Base-by-base conservation (phyloP, 2,329 filamentous ascomycete species). In the Neonectria sp. region DNA sequence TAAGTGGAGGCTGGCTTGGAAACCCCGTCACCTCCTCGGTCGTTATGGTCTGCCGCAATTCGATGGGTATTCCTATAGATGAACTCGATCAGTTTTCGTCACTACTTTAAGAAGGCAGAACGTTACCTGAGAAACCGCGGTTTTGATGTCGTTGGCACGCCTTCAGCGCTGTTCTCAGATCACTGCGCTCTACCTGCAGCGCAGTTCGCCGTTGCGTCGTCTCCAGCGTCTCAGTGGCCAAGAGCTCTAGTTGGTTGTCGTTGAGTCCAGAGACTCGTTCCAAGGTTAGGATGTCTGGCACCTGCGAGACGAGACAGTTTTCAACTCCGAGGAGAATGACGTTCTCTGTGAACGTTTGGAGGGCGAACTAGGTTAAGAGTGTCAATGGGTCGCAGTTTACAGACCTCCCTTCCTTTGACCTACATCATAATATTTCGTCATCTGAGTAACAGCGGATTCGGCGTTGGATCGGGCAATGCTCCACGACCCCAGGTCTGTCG, bases 321-420 rank as follows among this genome's bases (percentile, higher is more conserved):
- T 63, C 61, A 9, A 53, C 37, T 15, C 43, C 61, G 13, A 63
- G 61, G 3, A 52, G 17, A n/a, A 52, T 64, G 33, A 59, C 61
- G 33, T 64, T 64, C n/a, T 64, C 61, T 6, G 55, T 59, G 11
- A 64, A 64, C 33, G 46, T 64, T 37, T 52, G 55, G 11, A 64
- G 48, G 2, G 61, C 15, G 11, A 35, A 45, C 61, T 64, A 1
- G 2, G 35, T 1, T 11, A 9, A 33, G 11, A 27, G 7, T 15
- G 52, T 63, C 21, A 63, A 35, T 5, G 40, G 5, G n/a, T 24
- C 17, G 17, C 6, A 17, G 4, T 31, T 9, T 29, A 21, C 31
- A 4, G 6, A 9, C 2, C 12, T 27, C 21, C 13, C 46, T 6
- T 12, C 5, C 5, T 15, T 17, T 15, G 6, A 49, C 59, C 11